These are phyloP conservation scores for Penicillium tannophilum DNA, from an alignment of 495 filamentous ascomycete species.

Conservation along the genomic window DNA sequence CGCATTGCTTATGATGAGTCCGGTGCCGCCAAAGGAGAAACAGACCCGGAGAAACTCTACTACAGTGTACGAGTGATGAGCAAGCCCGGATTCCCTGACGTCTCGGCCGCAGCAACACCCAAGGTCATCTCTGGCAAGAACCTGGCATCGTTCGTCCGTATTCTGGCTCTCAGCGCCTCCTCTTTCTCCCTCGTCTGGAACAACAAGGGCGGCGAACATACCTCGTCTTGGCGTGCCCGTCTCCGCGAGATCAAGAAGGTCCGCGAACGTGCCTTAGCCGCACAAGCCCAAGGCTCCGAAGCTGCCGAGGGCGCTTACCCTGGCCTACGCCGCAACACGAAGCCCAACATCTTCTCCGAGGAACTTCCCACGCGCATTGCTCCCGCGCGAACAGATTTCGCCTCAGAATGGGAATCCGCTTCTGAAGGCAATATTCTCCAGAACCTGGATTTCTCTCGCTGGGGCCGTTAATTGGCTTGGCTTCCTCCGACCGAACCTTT, in stretches of 20 bases:
- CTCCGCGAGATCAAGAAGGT: constrained; percentile 82
- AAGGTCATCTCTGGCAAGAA: constrained; percentile 82
- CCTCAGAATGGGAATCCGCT: constrained; percentile 46
- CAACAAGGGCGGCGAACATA: constrained; percentile 77
- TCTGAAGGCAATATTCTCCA: constrained; percentile 43
- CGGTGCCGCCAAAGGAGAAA: constrained; percentile 22
- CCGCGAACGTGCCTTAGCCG: constrained; percentile 57
- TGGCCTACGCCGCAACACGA: constrained; percentile 48
- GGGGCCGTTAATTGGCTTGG: constrained; percentile 32
- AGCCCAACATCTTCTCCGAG: constrained; percentile 48
- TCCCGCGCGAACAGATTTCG: constrained; percentile 33
- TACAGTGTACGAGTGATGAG: constrained; percentile 85
- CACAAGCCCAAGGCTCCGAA: constrained; percentile 37
- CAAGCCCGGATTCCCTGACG: constrained; percentile 81
- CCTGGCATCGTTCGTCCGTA: constrained; percentile 83
- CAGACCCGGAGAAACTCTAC: constrained; percentile 55
- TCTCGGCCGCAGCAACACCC: constrained; percentile 82
- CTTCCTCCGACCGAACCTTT: not conserved
- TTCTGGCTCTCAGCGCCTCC: constrained; percentile 89
- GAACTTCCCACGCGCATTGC: constrained; percentile 37
- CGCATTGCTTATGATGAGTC: constrained; percentile 42
- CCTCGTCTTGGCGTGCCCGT: constrained; percentile 87
- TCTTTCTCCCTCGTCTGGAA: constrained; percentile 92
- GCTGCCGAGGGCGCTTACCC: constrained; percentile 42
- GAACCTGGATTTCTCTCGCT: constrained; percentile 48